phyloP scores from a whole-genome alignment of 78 protist genomes.

The Dictyostelium firmibasis region DNA sequence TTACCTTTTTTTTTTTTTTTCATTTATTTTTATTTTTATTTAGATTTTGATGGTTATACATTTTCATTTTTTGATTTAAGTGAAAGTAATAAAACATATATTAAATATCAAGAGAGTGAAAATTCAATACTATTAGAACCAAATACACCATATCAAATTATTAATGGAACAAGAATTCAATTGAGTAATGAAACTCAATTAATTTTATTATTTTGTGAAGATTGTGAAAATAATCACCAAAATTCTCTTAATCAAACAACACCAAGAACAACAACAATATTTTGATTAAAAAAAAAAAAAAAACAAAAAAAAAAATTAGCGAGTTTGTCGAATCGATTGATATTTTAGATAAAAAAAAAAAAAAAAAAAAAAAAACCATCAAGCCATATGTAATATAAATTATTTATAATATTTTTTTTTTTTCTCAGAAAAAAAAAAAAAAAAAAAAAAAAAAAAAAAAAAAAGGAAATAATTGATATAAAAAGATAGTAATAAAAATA shows the following conservation, averaged over 20 bases:
- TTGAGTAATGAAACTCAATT: neutral
- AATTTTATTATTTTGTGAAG: neutral
- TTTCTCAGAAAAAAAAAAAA: too few species aligned
- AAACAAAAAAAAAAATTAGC: too few species aligned
- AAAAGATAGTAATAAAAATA: too few species aligned
- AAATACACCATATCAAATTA: constrained; percentile 4
- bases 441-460: too few species aligned
- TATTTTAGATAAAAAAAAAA: too few species aligned
- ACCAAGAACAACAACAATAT: neutral
- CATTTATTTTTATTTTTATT: too few species aligned
- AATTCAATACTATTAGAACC: neutral
- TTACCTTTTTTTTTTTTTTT: neutral
- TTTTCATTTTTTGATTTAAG: neutral
- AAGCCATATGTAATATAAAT: neutral
- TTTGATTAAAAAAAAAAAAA: too few species aligned
- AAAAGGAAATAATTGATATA: too few species aligned
- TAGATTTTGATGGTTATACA: constrained; percentile 5
- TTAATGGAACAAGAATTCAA: neutral
- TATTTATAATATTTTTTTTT: too few species aligned
- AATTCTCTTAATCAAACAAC: neutral
- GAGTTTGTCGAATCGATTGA: neutral
- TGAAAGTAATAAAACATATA: neutral
- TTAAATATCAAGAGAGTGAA: neutral
- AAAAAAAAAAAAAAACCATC: too few species aligned
- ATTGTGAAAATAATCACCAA: neutral